phyloP scores from a whole-genome alignment of 805 yeast species.

The Candida insectalens region DNA sequence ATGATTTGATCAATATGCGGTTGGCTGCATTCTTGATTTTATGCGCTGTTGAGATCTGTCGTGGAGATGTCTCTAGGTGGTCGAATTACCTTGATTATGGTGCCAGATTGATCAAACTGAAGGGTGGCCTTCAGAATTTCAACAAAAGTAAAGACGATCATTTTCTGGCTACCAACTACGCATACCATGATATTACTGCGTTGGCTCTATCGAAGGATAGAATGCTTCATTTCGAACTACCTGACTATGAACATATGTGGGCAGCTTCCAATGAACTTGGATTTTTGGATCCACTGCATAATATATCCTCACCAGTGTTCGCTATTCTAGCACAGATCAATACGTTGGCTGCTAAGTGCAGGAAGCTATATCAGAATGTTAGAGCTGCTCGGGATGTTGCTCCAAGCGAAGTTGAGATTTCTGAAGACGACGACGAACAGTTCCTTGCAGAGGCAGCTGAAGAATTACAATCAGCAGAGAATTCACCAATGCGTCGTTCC shows the following conservation, averaged over 20 bases:
- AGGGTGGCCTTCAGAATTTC: conserved; percentile 52
- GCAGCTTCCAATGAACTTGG: conserved; percentile 28
- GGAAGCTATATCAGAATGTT: conserved; percentile 24
- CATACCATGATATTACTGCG: conserved; percentile 71
- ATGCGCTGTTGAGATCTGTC: conserved; percentile 74
- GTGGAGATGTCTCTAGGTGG: conserved; percentile 77
- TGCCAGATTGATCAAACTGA: conserved; percentile 45
- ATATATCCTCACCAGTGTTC: conserved; percentile 62
- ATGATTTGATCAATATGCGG: conserved; percentile 31
- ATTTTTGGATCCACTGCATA: conserved; percentile 58
- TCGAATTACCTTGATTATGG: conserved; percentile 56
- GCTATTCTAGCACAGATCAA: conserved; percentile 60
- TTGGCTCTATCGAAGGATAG: conserved; percentile 48
- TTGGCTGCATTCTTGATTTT: conserved; percentile 60
- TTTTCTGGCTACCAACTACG: conserved; percentile 70
- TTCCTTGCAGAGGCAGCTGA: conserved; percentile 5
- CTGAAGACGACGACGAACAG: conserved; percentile 5
- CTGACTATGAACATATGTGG: conserved; percentile 49
- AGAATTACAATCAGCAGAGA: conserved; percentile 3
- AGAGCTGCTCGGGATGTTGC: conserved; percentile 12
- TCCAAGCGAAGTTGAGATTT: conserved; percentile 4
- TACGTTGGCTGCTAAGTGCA: conserved; percentile 44
- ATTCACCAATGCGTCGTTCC: conserved; percentile 15
- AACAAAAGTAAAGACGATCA: conserved; percentile 48
- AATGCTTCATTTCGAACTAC: conserved; percentile 55